Evolutionary conservation across 306 rosid genomes (phyloP).

Genomic region (Alnus glutinosa): DNA sequence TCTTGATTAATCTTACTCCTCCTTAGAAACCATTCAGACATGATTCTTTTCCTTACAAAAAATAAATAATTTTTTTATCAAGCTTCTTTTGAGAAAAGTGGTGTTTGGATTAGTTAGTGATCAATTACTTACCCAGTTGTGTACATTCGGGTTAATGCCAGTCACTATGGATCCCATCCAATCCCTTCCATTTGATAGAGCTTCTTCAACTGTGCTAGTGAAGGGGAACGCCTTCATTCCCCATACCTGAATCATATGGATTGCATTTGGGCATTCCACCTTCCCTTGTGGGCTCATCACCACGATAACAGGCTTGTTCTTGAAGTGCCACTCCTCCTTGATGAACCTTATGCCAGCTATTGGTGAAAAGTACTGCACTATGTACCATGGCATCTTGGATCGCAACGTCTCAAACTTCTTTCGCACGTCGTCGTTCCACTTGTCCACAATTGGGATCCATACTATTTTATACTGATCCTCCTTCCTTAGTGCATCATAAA

Average conservation of each 20-base stretch:
- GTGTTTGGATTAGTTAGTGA: too few species aligned
- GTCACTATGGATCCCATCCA: conserved; percentile 33
- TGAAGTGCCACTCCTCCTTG: conserved; percentile 60
- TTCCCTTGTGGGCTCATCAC: conserved; percentile 55
- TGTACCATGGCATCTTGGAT: conserved; percentile 56
- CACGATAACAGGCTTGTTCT: conserved; percentile 50
- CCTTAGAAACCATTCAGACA: too few species aligned
- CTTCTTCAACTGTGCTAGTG: not conserved
- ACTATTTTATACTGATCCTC: conserved; percentile 46
- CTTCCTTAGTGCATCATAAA: conserved; percentile 39
- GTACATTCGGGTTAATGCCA: conserved; percentile 14
- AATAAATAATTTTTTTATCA: too few species aligned
- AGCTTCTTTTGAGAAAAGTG: too few species aligned
- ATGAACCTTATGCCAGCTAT: conserved; percentile 54
- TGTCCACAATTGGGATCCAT: conserved; percentile 68
- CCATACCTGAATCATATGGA: conserved; percentile 51
- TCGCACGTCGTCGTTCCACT: conserved; percentile 42
- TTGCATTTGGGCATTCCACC: conserved; percentile 47
- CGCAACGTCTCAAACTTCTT: conserved; percentile 54
- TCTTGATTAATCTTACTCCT: too few species aligned
- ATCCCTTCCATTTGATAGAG: not conserved
- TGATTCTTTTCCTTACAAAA: too few species aligned
- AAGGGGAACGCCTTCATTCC: conserved; percentile 59
- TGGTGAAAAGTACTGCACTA: conserved; percentile 29
- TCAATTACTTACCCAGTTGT: conserved; percentile 39